Evolutionary conservation across 768 basidiomycete genomes (phyloP).

Genomic region (Clavaria fumosa): DNA sequence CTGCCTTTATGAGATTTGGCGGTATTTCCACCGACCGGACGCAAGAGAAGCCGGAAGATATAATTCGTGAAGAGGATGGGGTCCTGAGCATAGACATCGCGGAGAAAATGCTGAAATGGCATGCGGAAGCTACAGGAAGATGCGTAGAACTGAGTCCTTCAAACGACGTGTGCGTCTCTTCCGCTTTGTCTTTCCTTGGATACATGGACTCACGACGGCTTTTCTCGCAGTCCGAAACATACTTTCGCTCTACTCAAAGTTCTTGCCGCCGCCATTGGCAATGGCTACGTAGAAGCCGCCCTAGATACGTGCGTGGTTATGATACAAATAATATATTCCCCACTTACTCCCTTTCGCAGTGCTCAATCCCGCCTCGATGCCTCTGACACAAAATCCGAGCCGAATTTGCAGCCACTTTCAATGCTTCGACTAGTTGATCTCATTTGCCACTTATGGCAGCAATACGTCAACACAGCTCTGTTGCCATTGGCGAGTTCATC

Average conservation of each 20-base stretch:
- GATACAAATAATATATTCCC: background rate
- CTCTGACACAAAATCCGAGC: constrained; percentile 65
- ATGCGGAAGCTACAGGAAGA: constrained; percentile 91
- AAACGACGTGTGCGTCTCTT: constrained; percentile 62
- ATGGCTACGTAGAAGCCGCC: constrained; percentile 78
- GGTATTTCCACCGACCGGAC: constrained; percentile 46
- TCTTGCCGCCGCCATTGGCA: constrained; percentile 73
- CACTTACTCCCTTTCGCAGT: constrained; percentile 24
- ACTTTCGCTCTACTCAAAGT: constrained; percentile 71
- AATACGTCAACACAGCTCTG: constrained; percentile 82
- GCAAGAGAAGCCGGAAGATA: constrained; percentile 51
- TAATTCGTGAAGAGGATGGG: constrained; percentile 69
- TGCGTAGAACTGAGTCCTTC: constrained; percentile 77
- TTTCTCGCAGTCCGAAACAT: constrained; percentile 84
- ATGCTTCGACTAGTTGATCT: constrained; percentile 66
- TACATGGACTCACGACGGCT: background rate
- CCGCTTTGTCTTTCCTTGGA: constrained; percentile 4
- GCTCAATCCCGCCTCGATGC: constrained; percentile 56
- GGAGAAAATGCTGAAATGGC: constrained; percentile 92
- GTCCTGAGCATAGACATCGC: constrained; percentile 57
- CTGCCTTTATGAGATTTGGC: constrained; percentile 79
- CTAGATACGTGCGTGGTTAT: constrained; percentile 66
- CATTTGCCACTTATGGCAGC: constrained; percentile 93
- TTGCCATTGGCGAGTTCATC: constrained; percentile 76
- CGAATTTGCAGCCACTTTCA: constrained; percentile 50